Evolutionary conservation across 164 flowering plant genomes (phyloP).

Genomic region (Brasenia schreberi): DNA sequence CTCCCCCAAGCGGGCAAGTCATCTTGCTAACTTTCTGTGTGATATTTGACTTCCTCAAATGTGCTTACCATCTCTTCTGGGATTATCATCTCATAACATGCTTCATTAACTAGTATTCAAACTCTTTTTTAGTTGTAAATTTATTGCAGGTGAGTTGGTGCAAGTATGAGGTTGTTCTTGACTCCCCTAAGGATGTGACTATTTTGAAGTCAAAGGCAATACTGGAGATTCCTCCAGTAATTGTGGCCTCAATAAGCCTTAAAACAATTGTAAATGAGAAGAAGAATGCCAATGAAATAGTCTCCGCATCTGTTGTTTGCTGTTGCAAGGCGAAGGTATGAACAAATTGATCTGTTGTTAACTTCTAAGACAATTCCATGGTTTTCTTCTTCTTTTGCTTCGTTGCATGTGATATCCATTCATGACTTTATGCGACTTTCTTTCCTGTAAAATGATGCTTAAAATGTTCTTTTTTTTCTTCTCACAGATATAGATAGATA

Average conservation of each 20-base stretch:
- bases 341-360: background rate
- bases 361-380: background rate
- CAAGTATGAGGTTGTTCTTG: constrained; percentile 77
- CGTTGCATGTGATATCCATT: too few relatives aligned
- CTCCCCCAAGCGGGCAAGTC: constrained; percentile 50
- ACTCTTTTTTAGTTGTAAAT: background rate
- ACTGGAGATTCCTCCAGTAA: constrained; percentile 69
- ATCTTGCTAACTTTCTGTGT: background rate
- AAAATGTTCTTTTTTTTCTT: too few relatives aligned
- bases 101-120: background rate
- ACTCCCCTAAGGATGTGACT: constrained; percentile 57
- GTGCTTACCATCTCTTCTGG: background rate
- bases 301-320: constrained; percentile 81
- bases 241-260: constrained; percentile 77
- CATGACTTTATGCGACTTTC: too few relatives aligned
- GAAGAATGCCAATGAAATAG: constrained; percentile 72
- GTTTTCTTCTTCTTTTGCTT: background rate
- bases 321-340: constrained; percentile 83
- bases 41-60: background rate
- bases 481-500: too few relatives aligned
- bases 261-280: constrained; percentile 73
- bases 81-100: background rate
- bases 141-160: constrained; percentile 90
- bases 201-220: constrained; percentile 26
- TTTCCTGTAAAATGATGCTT: too few relatives aligned